Evolutionary conservation across 2,329 filamentous ascomycete species (phyloP), one percentile per base, ranked within the genome.

Genomic region (Tolypocladium guangdongense): DNA sequence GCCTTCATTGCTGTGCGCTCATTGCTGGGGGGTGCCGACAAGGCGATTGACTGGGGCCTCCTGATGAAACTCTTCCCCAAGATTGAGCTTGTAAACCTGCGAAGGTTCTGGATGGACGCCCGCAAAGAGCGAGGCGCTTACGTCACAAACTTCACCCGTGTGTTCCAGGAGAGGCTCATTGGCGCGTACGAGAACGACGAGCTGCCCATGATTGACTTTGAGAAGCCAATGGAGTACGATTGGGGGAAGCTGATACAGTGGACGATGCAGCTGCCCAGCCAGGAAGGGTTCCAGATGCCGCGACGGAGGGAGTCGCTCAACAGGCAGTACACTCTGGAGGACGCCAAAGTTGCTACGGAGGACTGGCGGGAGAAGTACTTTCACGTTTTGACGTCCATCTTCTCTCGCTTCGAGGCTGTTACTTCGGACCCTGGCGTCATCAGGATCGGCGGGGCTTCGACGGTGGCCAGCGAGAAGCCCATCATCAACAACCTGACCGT

Each of bases 171-270:
- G 18, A 75, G 73, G 8, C 88, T 88, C 59, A 69, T 89, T 7
- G 68, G 74, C 48, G 86, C 86, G 0, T 89, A 90, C 58, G 78
- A 83, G 58, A 74, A 73, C 2, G 77, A 78, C 10, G 76, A 84
- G 56, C 59, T 91, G 1, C 77, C 82, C 2, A 66, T 73, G 2
- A 73, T 91, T 22, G 73, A 89, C 63, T 87, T 80, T 58, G 75
- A 87, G 50, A 70, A 86, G 47, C 74, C 83, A 0, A 66, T 78
- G 39, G 75, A 77, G 2, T 89, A 88, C 55, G 84, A 91, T 62
- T 90, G 88, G 86, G 68, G 73, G 11, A 67, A 65, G 5, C 67
- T 91, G 7, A 77, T 90, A 48, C 73, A 77, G 37, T 92, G 88
- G 88, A 78, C 83, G 1, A 71, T 81, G 57, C 72, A 75, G 24